phyloP scores from a whole-genome alignment of 192 early-diverging fungal species.

The Backusella macrospora region DNA sequence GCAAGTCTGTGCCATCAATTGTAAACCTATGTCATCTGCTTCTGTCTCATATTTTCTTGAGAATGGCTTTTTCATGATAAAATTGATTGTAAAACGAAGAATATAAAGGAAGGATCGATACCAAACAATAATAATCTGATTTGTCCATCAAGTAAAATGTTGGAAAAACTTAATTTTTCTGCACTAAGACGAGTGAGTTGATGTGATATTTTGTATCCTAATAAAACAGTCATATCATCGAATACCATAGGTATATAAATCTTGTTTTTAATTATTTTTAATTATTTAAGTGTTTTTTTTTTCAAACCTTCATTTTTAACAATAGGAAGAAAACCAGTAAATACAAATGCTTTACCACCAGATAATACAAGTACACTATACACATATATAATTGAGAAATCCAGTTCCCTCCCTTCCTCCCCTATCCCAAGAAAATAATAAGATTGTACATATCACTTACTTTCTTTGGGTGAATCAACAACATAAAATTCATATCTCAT shows the following conservation, averaged over 20 bases:
- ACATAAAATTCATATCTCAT: slow-evolving; percentile 93
- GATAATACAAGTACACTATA: slow-evolving; percentile 88
- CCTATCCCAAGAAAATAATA: too few relatives aligned
- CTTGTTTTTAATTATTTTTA: background rate
- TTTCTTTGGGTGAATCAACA: slow-evolving; percentile 79
- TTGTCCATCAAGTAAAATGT: slow-evolving; percentile 60
- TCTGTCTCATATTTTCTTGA: slow-evolving; percentile 89
- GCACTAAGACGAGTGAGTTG: slow-evolving; percentile 88
- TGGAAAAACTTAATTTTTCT: slow-evolving; percentile 82
- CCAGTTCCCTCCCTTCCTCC: too few relatives aligned
- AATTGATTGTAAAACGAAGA: slow-evolving; percentile 65
- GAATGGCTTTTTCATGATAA: slow-evolving; percentile 85
- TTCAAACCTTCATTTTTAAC: slow-evolving; percentile 62
- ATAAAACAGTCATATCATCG: slow-evolving; percentile 89
- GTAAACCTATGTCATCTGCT: slow-evolving; percentile 89
- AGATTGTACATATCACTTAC: slow-evolving; percentile 31
- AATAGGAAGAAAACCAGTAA: slow-evolving; percentile 89
- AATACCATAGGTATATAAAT: background rate
- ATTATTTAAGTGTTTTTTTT: background rate
- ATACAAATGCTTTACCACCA: slow-evolving; percentile 96
- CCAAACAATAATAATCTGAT: slow-evolving; percentile 61
- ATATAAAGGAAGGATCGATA: slow-evolving; percentile 63
- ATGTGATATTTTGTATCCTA: slow-evolving; percentile 95
- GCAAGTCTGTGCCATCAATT: slow-evolving; percentile 91
- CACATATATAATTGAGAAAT: background rate